Percentiles rank a stretch among this genome's conserved stretches.
Evolutionary conservation across 345 rosid genomes (phyloP).

Genomic region (Pistacia vera): DNA sequence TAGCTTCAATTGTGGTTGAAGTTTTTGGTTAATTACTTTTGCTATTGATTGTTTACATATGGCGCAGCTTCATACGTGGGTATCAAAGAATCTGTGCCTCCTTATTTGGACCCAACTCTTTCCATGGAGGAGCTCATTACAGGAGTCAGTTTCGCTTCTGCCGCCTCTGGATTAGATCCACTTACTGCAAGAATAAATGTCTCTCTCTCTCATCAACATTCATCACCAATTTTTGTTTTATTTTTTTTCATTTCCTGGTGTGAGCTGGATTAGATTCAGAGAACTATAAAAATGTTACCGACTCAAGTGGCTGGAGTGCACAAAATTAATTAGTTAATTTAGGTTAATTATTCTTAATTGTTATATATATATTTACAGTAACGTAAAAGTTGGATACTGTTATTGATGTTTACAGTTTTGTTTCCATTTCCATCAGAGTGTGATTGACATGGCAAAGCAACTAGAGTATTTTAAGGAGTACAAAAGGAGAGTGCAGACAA

Average conservation of each 20-base stretch:
- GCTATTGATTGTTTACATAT: not conserved
- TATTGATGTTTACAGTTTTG: not conserved
- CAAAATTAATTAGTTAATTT: no score
- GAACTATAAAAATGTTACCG: no score
- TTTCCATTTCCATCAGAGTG: slow-evolving; percentile 36
- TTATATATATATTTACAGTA: no score
- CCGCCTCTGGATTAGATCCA: slow-evolving; percentile 84
- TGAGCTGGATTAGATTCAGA: not conserved
- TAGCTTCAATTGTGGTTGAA: not conserved
- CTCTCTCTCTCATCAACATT: slow-evolving; percentile 12
- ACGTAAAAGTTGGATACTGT: not conserved
- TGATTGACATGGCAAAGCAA: slow-evolving; percentile 42
- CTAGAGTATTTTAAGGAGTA: slow-evolving; percentile 58
- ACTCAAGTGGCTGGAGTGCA: no score
- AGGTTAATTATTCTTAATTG: no score
- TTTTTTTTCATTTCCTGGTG: not conserved
- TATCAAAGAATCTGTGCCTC: slow-evolving; percentile 65
- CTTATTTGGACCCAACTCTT: slow-evolving; percentile 74
- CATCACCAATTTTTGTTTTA: not conserved
- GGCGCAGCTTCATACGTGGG: slow-evolving; percentile 69
- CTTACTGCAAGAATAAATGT: slow-evolving; percentile 65
- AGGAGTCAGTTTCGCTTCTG: slow-evolving; percentile 94
- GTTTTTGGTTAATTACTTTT: not conserved
- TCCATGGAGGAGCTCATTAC: slow-evolving; percentile 60
- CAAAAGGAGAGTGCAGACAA: slow-evolving; percentile 40